Base-by-base conservation (phyloP, 305 asterid genomes). In the Fraxinus baroniana region DNA sequence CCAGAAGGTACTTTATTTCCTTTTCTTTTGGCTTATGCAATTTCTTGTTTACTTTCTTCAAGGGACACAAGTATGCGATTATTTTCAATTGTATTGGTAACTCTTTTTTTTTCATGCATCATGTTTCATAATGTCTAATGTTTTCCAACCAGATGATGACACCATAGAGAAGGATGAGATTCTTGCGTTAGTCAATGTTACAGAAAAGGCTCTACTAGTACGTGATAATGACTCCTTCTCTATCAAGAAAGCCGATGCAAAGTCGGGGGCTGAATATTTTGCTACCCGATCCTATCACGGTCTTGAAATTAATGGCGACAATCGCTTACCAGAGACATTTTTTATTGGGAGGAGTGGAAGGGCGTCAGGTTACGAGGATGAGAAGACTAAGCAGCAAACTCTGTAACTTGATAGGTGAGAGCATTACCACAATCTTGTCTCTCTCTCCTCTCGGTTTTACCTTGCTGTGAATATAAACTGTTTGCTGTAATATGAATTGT, bases 181-280 rank as follows among this genome's bases (percentile, higher is more conserved):
- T 87, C 91, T 86, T 49, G 92, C 97, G 8, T 81, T 93, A 81
- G 95, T 93, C 84, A 91, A 89, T 72, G 77, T 88, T 22, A 91
- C 98, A 7, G 95, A 90, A 85, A 95, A 92, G 89, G 95, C 99
- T 62, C 84, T 95, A 80, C 92, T 86, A 87, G 84, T 92, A 80
- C 91, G 92, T 49, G 92, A 91, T 77, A 89, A 86, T 28, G 86
- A 85, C 82, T 71, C 87, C 9, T 87, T 64, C 70, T 73, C 87
- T 26, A 62, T 86, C 39, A 84, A 81, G 17, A 87, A 84, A 76
- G 85, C 87, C 84, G 84, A 64, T 75, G 92, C 98, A 0, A 92
- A 87, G 78, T 87, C 97, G 2, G 99, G 98, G 64, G 99, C 98
- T 7, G 99, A 95, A 84, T 95, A 73, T 83, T 94, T 95, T 76